Percentiles rank a stretch among this genome's conserved stretches.
Conservation (phyloP, 371 early-diverging fungal genomes). For the Fennellomyces sp. region DNA sequence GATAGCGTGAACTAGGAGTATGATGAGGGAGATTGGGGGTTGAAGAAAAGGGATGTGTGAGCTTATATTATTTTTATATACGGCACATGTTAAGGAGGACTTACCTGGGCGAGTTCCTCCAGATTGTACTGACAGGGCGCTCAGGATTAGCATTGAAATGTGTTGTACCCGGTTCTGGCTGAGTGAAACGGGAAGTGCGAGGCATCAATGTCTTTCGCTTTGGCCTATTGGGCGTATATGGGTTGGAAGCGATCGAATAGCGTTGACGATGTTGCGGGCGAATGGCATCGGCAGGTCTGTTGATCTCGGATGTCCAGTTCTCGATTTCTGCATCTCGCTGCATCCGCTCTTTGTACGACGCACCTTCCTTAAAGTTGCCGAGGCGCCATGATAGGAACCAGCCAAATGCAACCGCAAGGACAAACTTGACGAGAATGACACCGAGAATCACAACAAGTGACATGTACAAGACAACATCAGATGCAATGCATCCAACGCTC, state of each 20-base stretch:
- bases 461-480: slow-evolving; percentile 61
- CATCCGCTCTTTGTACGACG: slow-evolving; percentile 55
- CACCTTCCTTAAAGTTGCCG: slow-evolving; percentile 58
- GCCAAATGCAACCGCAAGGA: slow-evolving; percentile 77
- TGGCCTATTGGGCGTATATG: slow-evolving; percentile 9
- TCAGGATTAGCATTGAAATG: slow-evolving; percentile 32
- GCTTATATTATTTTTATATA: not conserved
- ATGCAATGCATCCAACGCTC: slow-evolving; percentile 71
- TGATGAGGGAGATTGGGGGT: slow-evolving; percentile 8
- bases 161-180: slow-evolving; percentile 43
- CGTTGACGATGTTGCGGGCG: slow-evolving; percentile 22
- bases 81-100: not conserved
- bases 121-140: slow-evolving; percentile 31
- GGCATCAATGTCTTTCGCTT: slow-evolving; percentile 41
- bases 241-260: slow-evolving; percentile 1
- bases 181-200: slow-evolving; percentile 46
- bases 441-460: slow-evolving; percentile 61
- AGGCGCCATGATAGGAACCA: slow-evolving; percentile 71
- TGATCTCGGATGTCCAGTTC: slow-evolving; percentile 58
- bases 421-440: slow-evolving; percentile 66
- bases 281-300: slow-evolving; percentile 44
- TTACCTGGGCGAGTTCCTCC: slow-evolving; percentile 40
- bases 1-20: slow-evolving; percentile 7
- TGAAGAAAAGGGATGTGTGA: slow-evolving; percentile 7
- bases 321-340: slow-evolving; percentile 61